Base-by-base conservation (phyloP, 208 protist genomes). In the Endotrypanum monterogeii region DNA sequence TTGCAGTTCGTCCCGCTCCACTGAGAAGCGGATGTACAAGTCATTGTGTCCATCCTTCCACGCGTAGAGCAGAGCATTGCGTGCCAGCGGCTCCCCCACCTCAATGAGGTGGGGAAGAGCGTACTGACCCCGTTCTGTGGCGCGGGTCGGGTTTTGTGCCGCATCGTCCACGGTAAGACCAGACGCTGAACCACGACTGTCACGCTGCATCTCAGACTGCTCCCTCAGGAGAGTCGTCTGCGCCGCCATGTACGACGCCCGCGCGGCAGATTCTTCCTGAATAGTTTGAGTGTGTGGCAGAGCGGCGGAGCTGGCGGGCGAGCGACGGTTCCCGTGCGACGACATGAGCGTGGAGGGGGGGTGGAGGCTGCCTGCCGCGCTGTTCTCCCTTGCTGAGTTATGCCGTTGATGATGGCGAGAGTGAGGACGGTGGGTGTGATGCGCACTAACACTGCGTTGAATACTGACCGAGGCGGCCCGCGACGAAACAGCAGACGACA, bases 11-110 rank as follows among this genome's bases (percentile, higher is more conserved):
- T 84, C 79, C 51, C 44, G 58, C 50, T 78, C 72, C 1, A 69
- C 58, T 3, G 70, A 67, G 71, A 85, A 80, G 28, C 77, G 63
- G 20, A 91, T 78, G 76, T 85, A 91, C 1, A 89, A 44, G 23
- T 63, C 56, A 71, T 91, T 79, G 71, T 89, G 84, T 7, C 20
- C 54, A 72, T 89, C 87, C 58, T 61, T 65, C 84, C 87, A 91
- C 18, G 69, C 78, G 68, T 89, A 89, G 5, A 80, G 20, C 54
- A 91, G 69, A 16, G 74, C 58, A 52, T 89, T 84, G 44, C 87
- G 81, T 48, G 72, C 70, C 48, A 86, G 65, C 32, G 79, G 80
- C 71, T 91, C 87, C 50, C 85, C 84, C 66, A 83, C 76, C 12
- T 73, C 74, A 28, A 72, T 62, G 23, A 88, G 52, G 25, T 70